A percentile compares a stretch with the other conserved stretches of the same genome.
Evolutionary conservation across 441 rosid genomes (phyloP).

Genomic region (Bruguiera hainesii): DNA sequence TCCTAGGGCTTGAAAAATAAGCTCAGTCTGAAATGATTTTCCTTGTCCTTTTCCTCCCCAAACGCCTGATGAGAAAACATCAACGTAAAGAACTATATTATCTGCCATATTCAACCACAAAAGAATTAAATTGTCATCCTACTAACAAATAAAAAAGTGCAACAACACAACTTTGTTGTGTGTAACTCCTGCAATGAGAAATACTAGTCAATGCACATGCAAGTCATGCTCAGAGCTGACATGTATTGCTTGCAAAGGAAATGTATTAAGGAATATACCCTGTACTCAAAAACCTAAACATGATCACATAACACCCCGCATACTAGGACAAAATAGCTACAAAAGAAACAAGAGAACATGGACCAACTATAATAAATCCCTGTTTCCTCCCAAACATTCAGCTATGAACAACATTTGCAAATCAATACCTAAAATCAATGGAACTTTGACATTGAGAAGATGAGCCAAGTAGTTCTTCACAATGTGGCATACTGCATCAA

Average conservation of each 20-base stretch:
- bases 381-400: neutral
- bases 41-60: constrained; percentile 99
- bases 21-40: constrained; percentile 93
- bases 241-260: neutral
- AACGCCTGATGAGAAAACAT: constrained; percentile 46
- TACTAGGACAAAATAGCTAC: neutral
- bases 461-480: constrained; percentile 91
- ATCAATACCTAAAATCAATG: constrained; percentile 71
- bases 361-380: neutral
- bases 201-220: neutral
- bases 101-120: neutral
- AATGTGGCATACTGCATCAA: constrained; percentile 71
- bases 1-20: constrained; percentile 88
- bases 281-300: neutral
- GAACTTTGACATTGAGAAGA: constrained; percentile 65
- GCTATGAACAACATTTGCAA: neutral
- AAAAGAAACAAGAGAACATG: neutral
- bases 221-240: neutral
- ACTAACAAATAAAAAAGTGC: neutral
- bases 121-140: neutral
- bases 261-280: neutral
- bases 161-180: neutral
- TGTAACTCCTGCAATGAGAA: neutral
- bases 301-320: too few species aligned
- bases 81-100: neutral